Evolutionary conservation across 2,329 filamentous ascomycete genomes (phyloP).

Genomic region (Fonsecaea nubica): DNA sequence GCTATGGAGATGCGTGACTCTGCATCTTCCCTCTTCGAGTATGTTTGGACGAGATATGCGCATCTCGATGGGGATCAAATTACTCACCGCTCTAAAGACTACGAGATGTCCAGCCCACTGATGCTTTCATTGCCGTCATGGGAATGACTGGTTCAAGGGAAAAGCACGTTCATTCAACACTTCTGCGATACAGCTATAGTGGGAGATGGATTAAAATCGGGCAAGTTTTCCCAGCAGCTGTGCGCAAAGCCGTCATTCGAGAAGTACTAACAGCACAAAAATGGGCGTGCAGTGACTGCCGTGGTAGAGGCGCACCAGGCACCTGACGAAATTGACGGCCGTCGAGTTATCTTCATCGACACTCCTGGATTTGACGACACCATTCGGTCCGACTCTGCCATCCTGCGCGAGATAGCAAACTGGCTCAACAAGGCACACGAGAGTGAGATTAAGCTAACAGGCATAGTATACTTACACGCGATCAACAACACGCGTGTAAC

Average conservation of each 20-base stretch:
- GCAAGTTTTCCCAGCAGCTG: not conserved
- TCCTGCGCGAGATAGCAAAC: conserved; percentile 21
- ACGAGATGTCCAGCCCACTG: not conserved
- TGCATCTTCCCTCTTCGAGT: not conserved
- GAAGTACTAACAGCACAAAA: not conserved
- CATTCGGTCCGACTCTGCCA: conserved; percentile 17
- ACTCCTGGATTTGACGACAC: conserved; percentile 35
- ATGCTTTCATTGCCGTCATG: conserved; percentile 5
- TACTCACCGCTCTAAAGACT: not conserved
- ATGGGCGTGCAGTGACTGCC: not conserved
- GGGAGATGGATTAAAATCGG: not conserved
- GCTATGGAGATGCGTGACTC: not conserved
- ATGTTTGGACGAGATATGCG: not conserved
- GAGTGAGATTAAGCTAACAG: not conserved
- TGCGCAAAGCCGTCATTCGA: no score
- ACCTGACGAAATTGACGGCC: not conserved
- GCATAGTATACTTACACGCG: conserved; percentile 11
- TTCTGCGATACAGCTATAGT: not conserved
- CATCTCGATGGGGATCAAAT: not conserved
- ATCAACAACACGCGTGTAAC: not conserved
- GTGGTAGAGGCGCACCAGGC: not conserved
- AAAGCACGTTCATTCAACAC: conserved; percentile 6
- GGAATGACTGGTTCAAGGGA: conserved; percentile 11
- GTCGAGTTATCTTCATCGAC: conserved; percentile 27
- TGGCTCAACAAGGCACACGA: not conserved